Percentiles rank a stretch among this genome's conserved stretches.
These are phyloP conservation scores for Cryphonectria radicalis DNA, from an alignment of 2,329 filamentous ascomycete species.

Conservation along the genomic window DNA sequence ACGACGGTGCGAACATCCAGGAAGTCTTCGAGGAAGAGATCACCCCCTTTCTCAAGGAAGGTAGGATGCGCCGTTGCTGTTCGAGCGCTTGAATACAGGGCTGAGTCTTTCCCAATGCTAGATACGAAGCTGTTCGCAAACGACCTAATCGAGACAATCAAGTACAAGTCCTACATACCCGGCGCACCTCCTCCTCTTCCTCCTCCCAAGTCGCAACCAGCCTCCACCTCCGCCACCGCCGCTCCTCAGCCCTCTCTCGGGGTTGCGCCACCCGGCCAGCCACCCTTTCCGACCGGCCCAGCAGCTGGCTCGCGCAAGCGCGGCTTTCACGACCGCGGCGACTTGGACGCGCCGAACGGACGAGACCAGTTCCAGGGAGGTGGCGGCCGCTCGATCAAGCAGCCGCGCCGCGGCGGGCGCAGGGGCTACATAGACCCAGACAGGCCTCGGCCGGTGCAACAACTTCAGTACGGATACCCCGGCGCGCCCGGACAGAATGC, in stretches of 20 bases:
- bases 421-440: constrained; percentile 29
- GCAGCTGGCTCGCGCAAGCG: constrained; percentile 53
- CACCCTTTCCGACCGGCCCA: constrained; percentile 28
- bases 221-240: constrained; percentile 26
- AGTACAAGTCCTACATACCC: constrained; percentile 64
- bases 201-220: constrained; percentile 33
- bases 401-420: constrained; percentile 55
- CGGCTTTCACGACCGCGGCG: constrained; percentile 57
- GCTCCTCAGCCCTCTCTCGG: constrained; percentile 8
- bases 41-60: constrained; percentile 74
- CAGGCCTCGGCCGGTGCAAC: constrained; percentile 35
- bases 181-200: constrained; percentile 50
- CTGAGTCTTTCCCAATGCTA: constrained; percentile 34
- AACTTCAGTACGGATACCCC: constrained; percentile 25
- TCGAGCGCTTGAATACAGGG: not conserved
- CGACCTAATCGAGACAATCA: constrained; percentile 70
- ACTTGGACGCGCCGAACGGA: constrained; percentile 37
- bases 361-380: constrained; percentile 39
- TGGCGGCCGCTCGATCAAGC: constrained; percentile 60
- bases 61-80: constrained; percentile 42
- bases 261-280: not conserved
- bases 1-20: constrained; percentile 65
- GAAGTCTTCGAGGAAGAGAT: constrained; percentile 73
- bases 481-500: constrained; percentile 11
- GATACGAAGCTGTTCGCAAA: constrained; percentile 68